Percentiles rank a stretch among this genome's conserved stretches.
Evolutionary conservation across 768 basidiomycete species (phyloP).

Genomic region (Sporobolomyces phaffii): DNA sequence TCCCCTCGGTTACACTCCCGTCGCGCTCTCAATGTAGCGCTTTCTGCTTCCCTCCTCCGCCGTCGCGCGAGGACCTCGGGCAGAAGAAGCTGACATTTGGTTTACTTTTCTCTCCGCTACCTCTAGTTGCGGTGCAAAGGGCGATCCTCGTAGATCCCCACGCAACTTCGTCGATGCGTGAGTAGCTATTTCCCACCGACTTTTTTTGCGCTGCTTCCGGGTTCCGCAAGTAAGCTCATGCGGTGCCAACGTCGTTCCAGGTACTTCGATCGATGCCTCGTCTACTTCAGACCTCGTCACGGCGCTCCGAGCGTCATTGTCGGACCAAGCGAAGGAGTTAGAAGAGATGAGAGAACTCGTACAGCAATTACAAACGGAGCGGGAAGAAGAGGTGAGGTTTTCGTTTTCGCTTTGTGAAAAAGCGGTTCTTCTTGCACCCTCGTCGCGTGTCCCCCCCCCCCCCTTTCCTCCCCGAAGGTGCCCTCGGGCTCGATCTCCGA

Average conservation of each 20-base stretch:
- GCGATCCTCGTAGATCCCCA: constrained; percentile 49
- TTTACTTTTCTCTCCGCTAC: too few relatives aligned
- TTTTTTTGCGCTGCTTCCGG: constrained; percentile 52
- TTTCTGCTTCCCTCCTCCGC: neutral
- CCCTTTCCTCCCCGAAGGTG: too few relatives aligned
- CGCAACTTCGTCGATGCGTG: constrained; percentile 16
- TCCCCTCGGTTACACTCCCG: too few relatives aligned
- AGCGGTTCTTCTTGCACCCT: too few relatives aligned
- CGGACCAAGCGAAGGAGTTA: constrained; percentile 59
- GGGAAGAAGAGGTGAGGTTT: constrained; percentile 35
- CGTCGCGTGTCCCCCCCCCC: too few relatives aligned
- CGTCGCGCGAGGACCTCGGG: too few relatives aligned
- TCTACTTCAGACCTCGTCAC: constrained; percentile 75
- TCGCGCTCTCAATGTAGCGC: neutral
- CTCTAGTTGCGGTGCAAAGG: constrained; percentile 50
- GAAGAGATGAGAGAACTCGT: constrained; percentile 45
- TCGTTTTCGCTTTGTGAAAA: neutral
- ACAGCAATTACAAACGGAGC: constrained; percentile 35
- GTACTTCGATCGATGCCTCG: constrained; percentile 65
- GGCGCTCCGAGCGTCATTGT: constrained; percentile 75
- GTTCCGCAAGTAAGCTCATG: too few relatives aligned
- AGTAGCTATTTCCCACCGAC: neutral
- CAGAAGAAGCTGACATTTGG: too few relatives aligned
- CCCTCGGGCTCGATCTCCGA: too few relatives aligned
- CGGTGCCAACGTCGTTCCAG: too few relatives aligned